Conservation (phyloP, 2,329 filamentous ascomycete species). For the Escovopsis sp. region DNA sequence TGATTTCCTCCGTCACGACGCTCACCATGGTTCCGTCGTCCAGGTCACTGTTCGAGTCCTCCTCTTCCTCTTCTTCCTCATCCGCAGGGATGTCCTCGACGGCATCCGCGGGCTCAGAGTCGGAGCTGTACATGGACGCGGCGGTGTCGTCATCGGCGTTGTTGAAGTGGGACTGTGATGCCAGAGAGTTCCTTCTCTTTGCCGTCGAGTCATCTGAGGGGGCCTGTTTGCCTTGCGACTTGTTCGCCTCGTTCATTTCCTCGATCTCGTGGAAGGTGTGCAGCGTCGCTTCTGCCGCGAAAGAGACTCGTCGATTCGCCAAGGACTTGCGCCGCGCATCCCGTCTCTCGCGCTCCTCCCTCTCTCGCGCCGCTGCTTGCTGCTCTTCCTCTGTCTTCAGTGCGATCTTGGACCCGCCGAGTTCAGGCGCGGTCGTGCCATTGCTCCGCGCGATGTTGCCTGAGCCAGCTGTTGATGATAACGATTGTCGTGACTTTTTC, state of each 20-base stretch:
- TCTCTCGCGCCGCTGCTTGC: constrained; percentile 51
- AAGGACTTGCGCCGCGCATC: constrained; percentile 87
- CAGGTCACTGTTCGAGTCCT: constrained; percentile 40
- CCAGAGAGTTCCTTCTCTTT: constrained; percentile 46
- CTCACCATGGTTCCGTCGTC: constrained; percentile 71
- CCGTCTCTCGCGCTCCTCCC: constrained; percentile 58
- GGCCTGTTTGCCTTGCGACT: constrained; percentile 21
- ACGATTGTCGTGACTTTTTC: constrained; percentile 24
- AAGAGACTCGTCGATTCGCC: constrained; percentile 85
- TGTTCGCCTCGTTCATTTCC: constrained; percentile 55
- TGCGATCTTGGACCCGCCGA: constrained; percentile 40
- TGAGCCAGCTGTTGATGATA: constrained; percentile 3
- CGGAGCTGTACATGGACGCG: constrained; percentile 65
- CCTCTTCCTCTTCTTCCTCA: constrained; percentile 21
- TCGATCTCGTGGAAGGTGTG: constrained; percentile 96
- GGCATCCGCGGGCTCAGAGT: constrained; percentile 40
- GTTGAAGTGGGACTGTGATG: constrained; percentile 33
- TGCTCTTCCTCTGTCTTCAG: constrained; percentile 56
- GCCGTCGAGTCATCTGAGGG: constrained; percentile 47
- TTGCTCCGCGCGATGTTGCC: neutral
- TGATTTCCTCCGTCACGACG: constrained; percentile 64
- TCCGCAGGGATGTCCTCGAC: constrained; percentile 41
- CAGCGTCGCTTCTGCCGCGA: constrained; percentile 89
- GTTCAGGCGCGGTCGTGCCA: constrained; percentile 11
- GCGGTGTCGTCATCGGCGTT: constrained; percentile 50